Evolutionary conservation across 805 yeast genomes (phyloP).

Genomic region (Torulaspora microellipsoides): DNA sequence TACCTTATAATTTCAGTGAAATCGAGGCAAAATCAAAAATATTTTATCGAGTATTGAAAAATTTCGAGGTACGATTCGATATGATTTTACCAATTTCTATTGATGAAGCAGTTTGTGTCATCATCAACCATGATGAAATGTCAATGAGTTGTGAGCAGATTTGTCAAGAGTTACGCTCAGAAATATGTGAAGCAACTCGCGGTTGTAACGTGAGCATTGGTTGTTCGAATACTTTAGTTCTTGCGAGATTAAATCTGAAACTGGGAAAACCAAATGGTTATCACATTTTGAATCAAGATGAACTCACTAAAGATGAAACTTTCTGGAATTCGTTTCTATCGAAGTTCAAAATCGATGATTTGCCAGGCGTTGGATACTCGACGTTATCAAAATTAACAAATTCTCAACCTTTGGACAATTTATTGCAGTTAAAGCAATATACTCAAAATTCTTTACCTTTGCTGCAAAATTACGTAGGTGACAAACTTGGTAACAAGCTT

Average conservation of each 20-base stretch:
- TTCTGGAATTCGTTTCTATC: slow-evolving; percentile 35
- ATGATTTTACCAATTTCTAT: slow-evolving; percentile 80
- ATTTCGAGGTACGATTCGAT: slow-evolving; percentile 22
- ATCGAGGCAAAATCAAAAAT: slow-evolving; percentile 62
- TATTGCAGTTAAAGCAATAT: slow-evolving; percentile 4
- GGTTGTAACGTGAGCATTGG: slow-evolving; percentile 77
- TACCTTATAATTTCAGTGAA: slow-evolving; percentile 70
- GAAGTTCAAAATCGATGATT: slow-evolving; percentile 31
- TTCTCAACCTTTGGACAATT: neutral
- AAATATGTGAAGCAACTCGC: slow-evolving; percentile 42
- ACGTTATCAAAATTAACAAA: slow-evolving; percentile 44
- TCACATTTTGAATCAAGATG: slow-evolving; percentile 34
- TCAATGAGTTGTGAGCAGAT: slow-evolving; percentile 18
- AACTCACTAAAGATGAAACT: slow-evolving; percentile 37
- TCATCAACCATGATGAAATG: slow-evolving; percentile 1
- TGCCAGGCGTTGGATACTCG: slow-evolving; percentile 64
- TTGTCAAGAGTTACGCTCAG: slow-evolving; percentile 36
- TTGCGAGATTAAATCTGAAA: slow-evolving; percentile 70
- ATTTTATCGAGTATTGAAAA: slow-evolving; percentile 55
- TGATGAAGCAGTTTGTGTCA: slow-evolving; percentile 70
- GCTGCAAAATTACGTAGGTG: slow-evolving; percentile 50
- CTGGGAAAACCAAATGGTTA: slow-evolving; percentile 79
- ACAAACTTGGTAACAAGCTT: slow-evolving; percentile 63
- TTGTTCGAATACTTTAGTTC: slow-evolving; percentile 61
- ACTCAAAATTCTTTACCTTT: slow-evolving; percentile 30